A percentile compares a stretch with the other conserved stretches of the same genome.
Evolutionary conservation across 2,329 filamentous ascomycete species (phyloP).

Genomic region (Pleoardoris graminearum): DNA sequence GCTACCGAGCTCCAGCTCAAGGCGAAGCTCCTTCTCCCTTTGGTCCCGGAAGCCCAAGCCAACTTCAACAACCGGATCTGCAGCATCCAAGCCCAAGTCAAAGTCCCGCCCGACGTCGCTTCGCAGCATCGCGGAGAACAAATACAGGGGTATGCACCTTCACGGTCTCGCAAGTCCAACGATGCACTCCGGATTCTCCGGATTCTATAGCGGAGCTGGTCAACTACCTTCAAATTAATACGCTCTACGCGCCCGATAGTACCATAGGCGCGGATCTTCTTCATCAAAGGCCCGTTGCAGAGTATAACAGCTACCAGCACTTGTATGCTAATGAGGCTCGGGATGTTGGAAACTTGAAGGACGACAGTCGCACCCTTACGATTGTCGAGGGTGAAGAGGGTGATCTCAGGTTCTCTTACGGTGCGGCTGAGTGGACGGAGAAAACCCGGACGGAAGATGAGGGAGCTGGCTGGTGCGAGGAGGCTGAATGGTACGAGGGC

Average conservation of each 20-base stretch:
- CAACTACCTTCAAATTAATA: constrained; percentile 13
- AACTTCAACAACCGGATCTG: constrained; percentile 7
- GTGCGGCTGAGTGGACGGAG: not conserved
- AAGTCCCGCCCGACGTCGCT: constrained; percentile 6
- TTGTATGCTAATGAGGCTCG: not conserved
- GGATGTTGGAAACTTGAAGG: not conserved
- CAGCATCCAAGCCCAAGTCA: constrained; percentile 4
- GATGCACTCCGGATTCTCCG: constrained; percentile 7
- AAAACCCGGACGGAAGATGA: not conserved
- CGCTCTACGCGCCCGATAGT: constrained; percentile 3
- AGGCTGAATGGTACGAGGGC: constrained; percentile 2
- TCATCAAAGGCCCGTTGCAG: not conserved
- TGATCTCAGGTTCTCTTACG: constrained; percentile 1
- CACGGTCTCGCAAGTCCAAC: constrained; percentile 9
- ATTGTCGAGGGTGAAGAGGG: not conserved
- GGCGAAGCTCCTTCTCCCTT: constrained; percentile 6
- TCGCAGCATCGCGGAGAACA: constrained; percentile 6
- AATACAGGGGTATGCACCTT: constrained; percentile 9
- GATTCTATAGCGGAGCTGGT: not conserved
- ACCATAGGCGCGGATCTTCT: constrained; percentile 1
- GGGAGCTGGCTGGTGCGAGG: constrained; percentile 7
- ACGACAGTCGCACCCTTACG: not conserved
- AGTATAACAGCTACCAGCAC: constrained; percentile 11
- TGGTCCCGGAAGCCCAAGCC: constrained; percentile 5
- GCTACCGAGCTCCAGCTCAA: constrained; percentile 1